Conservation (phyloP, 257 asterid genomes). For the Solanum etuberosum region DNA sequence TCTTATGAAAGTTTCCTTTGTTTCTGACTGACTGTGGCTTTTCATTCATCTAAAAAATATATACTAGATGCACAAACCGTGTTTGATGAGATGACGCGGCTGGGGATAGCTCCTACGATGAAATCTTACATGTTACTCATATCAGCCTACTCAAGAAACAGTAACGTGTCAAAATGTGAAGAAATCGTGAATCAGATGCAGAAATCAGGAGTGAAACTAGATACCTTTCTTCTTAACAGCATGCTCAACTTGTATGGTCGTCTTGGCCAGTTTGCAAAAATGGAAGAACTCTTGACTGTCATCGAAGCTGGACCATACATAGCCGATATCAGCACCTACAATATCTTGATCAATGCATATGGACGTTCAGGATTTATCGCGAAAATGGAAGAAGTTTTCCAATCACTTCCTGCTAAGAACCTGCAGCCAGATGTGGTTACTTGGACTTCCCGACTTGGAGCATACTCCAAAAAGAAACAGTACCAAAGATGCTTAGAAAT, state of each 20-base stretch:
- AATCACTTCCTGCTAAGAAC: constrained; percentile 28
- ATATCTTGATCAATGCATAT: constrained; percentile 60
- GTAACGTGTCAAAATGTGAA: constrained; percentile 55
- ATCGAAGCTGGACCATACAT: constrained; percentile 39
- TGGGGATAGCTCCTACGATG: constrained; percentile 65
- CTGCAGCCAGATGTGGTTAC: constrained; percentile 57
- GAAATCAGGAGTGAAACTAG: constrained; percentile 40
- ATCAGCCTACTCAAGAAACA: constrained; percentile 56
- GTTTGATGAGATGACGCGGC: constrained; percentile 66
- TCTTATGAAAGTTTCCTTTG: background rate
- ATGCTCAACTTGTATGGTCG: constrained; percentile 78
- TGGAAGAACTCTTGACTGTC: constrained; percentile 51
- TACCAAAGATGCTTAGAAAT: constrained; percentile 54
- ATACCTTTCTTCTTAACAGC: constrained; percentile 55
- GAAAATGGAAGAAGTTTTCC: constrained; percentile 65
- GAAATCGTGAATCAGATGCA: constrained; percentile 53
- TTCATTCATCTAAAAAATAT: background rate
- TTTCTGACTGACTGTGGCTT: background rate
- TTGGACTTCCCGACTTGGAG: constrained; percentile 75
- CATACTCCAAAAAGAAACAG: constrained; percentile 65
- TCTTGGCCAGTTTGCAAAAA: constrained; percentile 56
- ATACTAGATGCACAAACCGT: constrained; percentile 56
- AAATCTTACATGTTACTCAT: constrained; percentile 78
- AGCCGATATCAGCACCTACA: constrained; percentile 69
- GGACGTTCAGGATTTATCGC: constrained; percentile 63